Percentiles rank a stretch among this genome's conserved stretches.
Evolutionary conservation across 1,284 basidiomycete species (phyloP).

Genomic region (Moesziomyces antarcticus): DNA sequence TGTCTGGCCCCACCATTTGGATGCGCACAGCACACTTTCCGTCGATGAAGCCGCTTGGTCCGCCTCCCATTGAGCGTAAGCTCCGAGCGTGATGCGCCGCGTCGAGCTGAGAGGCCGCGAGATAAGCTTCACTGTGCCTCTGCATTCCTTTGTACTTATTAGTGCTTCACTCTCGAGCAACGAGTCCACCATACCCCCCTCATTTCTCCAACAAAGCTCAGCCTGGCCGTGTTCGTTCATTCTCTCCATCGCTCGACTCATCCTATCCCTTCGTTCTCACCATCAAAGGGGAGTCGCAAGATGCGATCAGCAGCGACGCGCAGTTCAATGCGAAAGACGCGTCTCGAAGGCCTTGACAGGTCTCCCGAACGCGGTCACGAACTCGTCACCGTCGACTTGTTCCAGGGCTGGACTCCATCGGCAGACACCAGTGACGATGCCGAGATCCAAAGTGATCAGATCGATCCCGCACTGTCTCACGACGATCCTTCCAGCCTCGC

Average conservation of each 20-base stretch:
- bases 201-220: background rate
- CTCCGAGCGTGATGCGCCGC: background rate
- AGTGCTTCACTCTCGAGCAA: background rate
- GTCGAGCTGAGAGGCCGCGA: background rate
- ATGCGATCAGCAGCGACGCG: background rate
- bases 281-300: background rate
- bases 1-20: background rate
- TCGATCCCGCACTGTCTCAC: background rate
- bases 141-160: background rate
- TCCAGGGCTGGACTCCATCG: background rate
- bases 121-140: background rate
- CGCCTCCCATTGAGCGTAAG: background rate
- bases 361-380: background rate
- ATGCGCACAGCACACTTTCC: background rate
- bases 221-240: background rate
- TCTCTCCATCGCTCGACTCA: background rate
- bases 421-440: background rate
- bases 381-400: background rate
- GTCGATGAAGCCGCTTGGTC: background rate
- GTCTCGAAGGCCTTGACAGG: background rate
- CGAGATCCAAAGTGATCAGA: background rate
- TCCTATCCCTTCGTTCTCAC: background rate
- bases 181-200: background rate
- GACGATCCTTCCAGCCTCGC: background rate
- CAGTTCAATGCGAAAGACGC: background rate